phyloP scores from a whole-genome alignment of 805 yeast genomes.

The Yarrowia hollandica region DNA sequence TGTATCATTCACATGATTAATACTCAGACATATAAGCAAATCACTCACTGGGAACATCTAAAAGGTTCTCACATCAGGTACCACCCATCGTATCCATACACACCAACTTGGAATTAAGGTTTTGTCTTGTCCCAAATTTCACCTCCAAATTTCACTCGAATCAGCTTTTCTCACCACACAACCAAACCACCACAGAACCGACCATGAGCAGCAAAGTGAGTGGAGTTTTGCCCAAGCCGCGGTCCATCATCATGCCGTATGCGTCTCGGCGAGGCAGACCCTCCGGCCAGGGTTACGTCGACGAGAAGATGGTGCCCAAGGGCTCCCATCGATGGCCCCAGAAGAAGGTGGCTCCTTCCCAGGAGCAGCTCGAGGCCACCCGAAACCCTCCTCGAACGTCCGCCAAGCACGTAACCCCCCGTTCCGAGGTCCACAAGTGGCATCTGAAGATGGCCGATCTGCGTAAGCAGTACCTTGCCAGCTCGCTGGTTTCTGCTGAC shows the following conservation, averaged over 20 bases:
- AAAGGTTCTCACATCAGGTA: too few relatives aligned
- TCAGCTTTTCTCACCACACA: not conserved
- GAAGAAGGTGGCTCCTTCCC: not conserved
- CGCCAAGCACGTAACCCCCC: not conserved
- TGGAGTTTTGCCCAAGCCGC: constrained; percentile 28
- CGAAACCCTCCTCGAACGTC: constrained; percentile 7
- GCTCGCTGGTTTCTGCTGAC: not conserved
- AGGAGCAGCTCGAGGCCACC: not conserved
- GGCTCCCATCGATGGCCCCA: constrained; percentile 13
- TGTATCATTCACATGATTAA: too few relatives aligned
- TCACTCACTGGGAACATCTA: too few relatives aligned
- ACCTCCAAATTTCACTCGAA: not conserved
- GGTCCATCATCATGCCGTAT: constrained; percentile 14
- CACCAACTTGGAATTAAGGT: too few relatives aligned
- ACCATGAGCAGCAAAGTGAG: constrained; percentile 11
- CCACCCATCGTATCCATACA: too few relatives aligned
- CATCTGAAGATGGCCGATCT: constrained; percentile 22
- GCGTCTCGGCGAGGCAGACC: not conserved
- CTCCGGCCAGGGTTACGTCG: constrained; percentile 14
- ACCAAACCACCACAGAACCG: too few relatives aligned
- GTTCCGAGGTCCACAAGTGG: constrained; percentile 17
- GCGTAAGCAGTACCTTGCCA: constrained; percentile 11
- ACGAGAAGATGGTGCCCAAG: constrained; percentile 12
- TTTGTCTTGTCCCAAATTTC: constrained; percentile 8
- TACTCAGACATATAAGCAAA: too few relatives aligned